Base-by-base conservation (phyloP, 2,329 filamentous ascomycete genomes). In the Dryadomyces quercivorus region DNA sequence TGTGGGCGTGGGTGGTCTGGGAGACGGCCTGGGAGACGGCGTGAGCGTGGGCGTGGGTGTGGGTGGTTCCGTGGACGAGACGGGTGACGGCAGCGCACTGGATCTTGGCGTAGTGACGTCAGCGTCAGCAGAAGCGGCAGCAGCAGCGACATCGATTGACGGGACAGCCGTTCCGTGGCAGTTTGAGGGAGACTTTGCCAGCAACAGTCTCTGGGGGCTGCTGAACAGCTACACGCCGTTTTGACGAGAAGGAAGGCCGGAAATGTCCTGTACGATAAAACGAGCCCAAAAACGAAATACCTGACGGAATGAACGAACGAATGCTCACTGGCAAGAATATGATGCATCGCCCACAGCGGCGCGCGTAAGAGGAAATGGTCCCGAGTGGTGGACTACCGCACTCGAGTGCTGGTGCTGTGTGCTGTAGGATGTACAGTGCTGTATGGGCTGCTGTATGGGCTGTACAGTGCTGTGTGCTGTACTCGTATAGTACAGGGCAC, bases 201-300 rank as follows among this genome's bases (percentile, higher is more conserved):
- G 71, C 50, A 76, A 79, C 59, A 80, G 75, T 47, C 71, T 81
- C 54, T 80, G 77, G 77, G 75, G 73, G 42, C 64, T 80, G 55
- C 62, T 81, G 60, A 81, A 81, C 61, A 74, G 72, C 58, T 72
- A 73, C 58, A 69, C 69, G 40, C 67, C 57, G 18, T 59, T 58
- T 51, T 57, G 31, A 51, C n/a, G n/a, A n/a, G n/a, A n/a, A n/a
- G 9, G 8, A 16, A 13, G 5, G 5, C 4, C 3, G 31, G 36
- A 40, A 40, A 40, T 40, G 36, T 13, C 3, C 36, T 7, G 12
- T 40, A 40, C 36, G 36, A 13, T 16, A 40, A 40, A 13, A 40
- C 36, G 36, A 40, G 36, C 36, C 10, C 36, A 16, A 13, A 40
- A 3, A 12, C 36, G 9, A 6, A 26, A 20, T 13, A 12, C n/a